phyloP scores from a whole-genome alignment of 148 eudicot genomes.

The Vaccinium macrocarpon region DNA sequence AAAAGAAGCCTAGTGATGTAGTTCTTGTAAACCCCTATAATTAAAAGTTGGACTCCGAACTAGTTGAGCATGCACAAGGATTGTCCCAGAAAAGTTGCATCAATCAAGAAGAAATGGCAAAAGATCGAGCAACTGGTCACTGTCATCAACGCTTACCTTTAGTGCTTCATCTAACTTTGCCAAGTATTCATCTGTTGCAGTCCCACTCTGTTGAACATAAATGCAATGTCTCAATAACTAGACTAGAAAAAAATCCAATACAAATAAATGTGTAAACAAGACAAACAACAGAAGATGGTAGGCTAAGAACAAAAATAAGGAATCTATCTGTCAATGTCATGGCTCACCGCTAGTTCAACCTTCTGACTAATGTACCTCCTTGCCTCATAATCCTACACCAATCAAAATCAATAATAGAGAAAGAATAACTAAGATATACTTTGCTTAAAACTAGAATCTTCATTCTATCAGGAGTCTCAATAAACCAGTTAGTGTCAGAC shows the following conservation, averaged over 20 bases:
- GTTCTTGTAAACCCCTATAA: not conserved
- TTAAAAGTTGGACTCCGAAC: not conserved
- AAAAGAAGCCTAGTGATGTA: not conserved
- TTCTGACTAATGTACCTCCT: constrained; percentile 63
- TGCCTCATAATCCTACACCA: constrained; percentile 69
- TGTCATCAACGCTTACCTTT: constrained; percentile 43
- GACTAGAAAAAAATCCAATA: too few relatives aligned
- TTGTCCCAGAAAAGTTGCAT: not conserved
- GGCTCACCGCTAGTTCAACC: constrained; percentile 76
- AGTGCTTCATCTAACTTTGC: constrained; percentile 75
- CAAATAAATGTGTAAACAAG: too few relatives aligned
- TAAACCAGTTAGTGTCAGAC: not conserved
- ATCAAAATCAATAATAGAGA: not conserved
- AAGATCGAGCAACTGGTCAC: not conserved
- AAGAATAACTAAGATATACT: not conserved
- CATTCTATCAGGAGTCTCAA: not conserved
- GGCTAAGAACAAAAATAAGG: constrained; percentile 9
- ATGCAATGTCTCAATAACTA: too few relatives aligned
- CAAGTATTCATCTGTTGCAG: constrained; percentile 71
- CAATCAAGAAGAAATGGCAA: not conserved
- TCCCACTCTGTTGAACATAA: constrained; percentile 59
- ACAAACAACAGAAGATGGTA: not conserved
- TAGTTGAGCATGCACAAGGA: not conserved
- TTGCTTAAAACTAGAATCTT: not conserved
- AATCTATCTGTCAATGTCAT: not conserved